Conservation (phyloP, 2,329 filamentous ascomycete genomes). For the Fonsecaea multimorphosa region DNA sequence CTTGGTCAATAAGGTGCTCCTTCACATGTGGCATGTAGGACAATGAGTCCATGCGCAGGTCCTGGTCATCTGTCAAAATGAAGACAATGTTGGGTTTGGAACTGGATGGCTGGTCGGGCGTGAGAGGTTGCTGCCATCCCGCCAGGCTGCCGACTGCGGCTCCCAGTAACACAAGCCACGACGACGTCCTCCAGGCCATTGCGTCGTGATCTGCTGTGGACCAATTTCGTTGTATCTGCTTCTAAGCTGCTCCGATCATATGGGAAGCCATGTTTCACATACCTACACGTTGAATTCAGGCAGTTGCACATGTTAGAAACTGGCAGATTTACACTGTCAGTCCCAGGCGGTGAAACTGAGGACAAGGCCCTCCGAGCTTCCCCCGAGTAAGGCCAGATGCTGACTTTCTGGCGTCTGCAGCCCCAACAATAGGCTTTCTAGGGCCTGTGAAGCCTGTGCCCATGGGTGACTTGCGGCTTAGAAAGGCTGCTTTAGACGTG, state of each 20-base stretch:
- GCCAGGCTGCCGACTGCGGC: background rate
- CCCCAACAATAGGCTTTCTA: background rate
- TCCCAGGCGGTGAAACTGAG: background rate
- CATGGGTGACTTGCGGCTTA: background rate
- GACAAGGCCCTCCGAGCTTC: background rate
- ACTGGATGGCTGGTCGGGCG: background rate
- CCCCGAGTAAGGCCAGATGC: background rate
- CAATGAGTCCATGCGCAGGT: conserved; percentile 65
- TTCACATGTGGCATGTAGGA: conserved; percentile 65
- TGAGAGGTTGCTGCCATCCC: conserved; percentile 13
- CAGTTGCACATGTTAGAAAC: background rate
- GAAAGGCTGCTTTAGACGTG: conserved; percentile 10
- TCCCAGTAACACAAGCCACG: background rate
- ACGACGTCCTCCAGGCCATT: conserved; percentile 8
- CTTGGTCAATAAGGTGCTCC: conserved; percentile 63
- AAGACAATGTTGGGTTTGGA: conserved; percentile 65
- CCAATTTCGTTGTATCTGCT: background rate
- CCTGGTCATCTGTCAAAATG: conserved; percentile 72
- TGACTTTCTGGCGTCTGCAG: background rate
- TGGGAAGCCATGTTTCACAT: background rate
- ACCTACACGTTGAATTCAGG: background rate
- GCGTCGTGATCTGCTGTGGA: background rate
- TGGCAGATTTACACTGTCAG: background rate
- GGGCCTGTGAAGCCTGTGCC: background rate
- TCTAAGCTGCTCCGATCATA: background rate